phyloP scores from a whole-genome alignment of 441 rosid species.

The Croton setiger region DNA sequence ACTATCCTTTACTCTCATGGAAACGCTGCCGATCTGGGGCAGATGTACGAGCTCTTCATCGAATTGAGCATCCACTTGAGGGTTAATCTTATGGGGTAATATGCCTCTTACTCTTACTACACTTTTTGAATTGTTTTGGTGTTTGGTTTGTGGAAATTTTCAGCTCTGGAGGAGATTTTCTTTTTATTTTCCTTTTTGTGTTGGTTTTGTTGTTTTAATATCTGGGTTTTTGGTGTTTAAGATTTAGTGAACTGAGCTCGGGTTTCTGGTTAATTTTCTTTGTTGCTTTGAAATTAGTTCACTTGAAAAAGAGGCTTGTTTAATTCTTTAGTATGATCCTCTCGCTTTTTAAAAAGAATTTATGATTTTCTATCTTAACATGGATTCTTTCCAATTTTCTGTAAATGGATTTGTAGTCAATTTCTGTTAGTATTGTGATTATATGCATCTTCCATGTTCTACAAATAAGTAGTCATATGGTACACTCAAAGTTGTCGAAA shows the following conservation, averaged over 20 bases:
- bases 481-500: background rate
- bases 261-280: background rate
- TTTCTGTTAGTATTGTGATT: background rate
- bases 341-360: background rate
- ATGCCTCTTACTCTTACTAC: background rate
- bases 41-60: constrained; percentile 98
- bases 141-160: constrained; percentile 3
- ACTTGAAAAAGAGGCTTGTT: background rate
- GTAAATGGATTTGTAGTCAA: background rate
- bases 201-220: constrained; percentile 16
- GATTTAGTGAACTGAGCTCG: background rate
- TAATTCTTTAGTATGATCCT: background rate
- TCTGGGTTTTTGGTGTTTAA: constrained; percentile 18
- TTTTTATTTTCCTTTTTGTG: too few relatives aligned
- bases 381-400: background rate
- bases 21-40: constrained; percentile 99
- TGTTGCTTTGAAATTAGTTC: background rate
- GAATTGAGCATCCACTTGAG: constrained; percentile 87
- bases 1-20: constrained; percentile 96
- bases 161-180: background rate
- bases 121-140: constrained; percentile 1
- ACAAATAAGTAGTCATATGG: background rate
- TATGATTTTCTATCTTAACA: background rate
- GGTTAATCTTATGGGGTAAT: constrained; percentile 95
- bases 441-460: background rate